A percentile compares a stretch with the other conserved stretches of the same genome.
Evolutionary conservation across 208 protist species (phyloP).

Genomic region (Porcisia deanei): DNA sequence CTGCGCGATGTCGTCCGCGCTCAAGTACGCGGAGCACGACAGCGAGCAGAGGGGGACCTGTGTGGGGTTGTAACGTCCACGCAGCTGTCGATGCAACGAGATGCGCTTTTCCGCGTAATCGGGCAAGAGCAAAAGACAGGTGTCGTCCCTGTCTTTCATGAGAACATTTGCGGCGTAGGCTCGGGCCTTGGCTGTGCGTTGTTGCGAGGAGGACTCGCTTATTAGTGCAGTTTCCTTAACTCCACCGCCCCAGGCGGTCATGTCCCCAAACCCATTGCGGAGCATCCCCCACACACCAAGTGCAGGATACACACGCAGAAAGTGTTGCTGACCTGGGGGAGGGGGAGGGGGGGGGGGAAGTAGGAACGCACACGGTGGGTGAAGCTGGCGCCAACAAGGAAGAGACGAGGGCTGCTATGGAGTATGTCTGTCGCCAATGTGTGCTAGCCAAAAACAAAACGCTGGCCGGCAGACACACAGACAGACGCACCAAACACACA

Average conservation of each 20-base stretch:
- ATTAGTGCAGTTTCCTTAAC: background rate
- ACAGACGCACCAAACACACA: no score
- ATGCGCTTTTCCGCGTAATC: slow-evolving; percentile 38
- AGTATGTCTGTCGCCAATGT: no score
- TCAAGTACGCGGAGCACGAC: slow-evolving; percentile 54
- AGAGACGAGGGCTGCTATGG: no score
- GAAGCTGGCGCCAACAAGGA: background rate
- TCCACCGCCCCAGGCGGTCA: background rate
- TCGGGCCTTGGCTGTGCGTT: slow-evolving; percentile 39
- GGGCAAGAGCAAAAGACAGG: slow-evolving; percentile 21
- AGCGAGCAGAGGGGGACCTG: slow-evolving; percentile 69
- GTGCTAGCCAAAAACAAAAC: no score
- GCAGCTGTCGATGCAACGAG: slow-evolving; percentile 55
- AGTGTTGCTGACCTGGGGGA: background rate
- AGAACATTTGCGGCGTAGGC: slow-evolving; percentile 49
- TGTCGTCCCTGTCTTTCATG: slow-evolving; percentile 35
- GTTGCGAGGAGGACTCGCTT: slow-evolving; percentile 5
- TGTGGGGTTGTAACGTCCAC: slow-evolving; percentile 73
- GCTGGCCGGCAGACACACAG: no score
- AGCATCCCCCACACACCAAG: background rate
- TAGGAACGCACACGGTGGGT: background rate
- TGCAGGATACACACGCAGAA: background rate
- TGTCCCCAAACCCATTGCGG: slow-evolving; percentile 1
- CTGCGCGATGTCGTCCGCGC: slow-evolving; percentile 46
- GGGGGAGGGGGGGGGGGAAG: background rate